Conservation (phyloP, 2,329 filamentous ascomycete species). For the Aspergillus fumigatiaffinis region DNA sequence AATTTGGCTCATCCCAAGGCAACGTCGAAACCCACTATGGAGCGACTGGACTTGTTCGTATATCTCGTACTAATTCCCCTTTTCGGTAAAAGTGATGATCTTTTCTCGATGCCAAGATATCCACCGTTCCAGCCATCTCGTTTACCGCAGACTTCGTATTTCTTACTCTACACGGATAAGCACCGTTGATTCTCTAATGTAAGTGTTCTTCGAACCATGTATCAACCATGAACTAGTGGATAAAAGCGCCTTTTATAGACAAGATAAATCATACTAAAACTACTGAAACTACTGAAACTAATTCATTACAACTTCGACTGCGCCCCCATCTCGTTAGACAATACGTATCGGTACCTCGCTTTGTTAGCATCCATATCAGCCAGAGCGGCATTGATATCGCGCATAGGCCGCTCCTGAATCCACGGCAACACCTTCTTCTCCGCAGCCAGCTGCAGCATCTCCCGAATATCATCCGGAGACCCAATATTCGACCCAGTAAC, state of each 20-base stretch:
- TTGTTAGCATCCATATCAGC: constrained; percentile 44
- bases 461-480: constrained; percentile 38
- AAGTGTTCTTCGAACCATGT: neutral
- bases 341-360: constrained; percentile 46
- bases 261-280: neutral
- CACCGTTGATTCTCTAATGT: neutral
- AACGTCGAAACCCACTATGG: neutral
- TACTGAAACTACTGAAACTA: too few species aligned
- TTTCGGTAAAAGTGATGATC: constrained; percentile 5
- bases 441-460: constrained; percentile 43
- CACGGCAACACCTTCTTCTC: constrained; percentile 42
- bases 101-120: neutral
- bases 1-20: neutral
- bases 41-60: constrained; percentile 9
- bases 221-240: too few species aligned
- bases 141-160: neutral
- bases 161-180: neutral
- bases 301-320: constrained; percentile 27
- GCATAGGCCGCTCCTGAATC: constrained; percentile 41
- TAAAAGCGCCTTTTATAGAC: neutral
- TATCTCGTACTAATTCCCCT: constrained; percentile 15
- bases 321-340: constrained; percentile 35
- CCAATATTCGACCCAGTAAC: constrained; percentile 49
- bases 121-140: neutral
- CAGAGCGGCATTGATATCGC: constrained; percentile 41